Evolutionary conservation across 352 stramenopile genomes (phyloP).

Genomic region (Globisporangium solare): DNA sequence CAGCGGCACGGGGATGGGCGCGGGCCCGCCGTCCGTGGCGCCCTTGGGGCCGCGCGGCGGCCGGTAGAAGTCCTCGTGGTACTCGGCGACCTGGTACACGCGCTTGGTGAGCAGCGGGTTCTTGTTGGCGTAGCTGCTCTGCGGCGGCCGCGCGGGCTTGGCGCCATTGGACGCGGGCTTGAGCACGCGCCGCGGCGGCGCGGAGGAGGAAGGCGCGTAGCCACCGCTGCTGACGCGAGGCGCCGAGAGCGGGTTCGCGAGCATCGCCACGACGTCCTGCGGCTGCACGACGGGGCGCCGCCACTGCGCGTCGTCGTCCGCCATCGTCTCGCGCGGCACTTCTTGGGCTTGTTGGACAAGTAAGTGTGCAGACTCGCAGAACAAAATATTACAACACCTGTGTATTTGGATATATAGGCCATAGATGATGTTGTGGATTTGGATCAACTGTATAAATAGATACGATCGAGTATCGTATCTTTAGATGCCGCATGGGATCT

Average conservation of each 20-base stretch:
- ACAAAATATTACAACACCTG: too few relatives aligned
- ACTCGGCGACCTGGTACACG: neutral
- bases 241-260: neutral
- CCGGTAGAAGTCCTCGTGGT: neutral
- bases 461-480: too few relatives aligned
- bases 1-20: conserved; percentile 14
- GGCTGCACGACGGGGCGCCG: conserved; percentile 8
- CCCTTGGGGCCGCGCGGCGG: neutral
- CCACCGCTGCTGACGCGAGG: neutral
- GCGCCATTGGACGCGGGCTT: neutral
- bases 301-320: conserved; percentile 7
- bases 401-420: neutral
- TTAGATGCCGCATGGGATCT: too few relatives aligned
- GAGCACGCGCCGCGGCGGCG: neutral
- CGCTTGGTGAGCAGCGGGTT: neutral
- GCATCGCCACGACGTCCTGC: conserved; percentile 1
- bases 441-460: neutral
- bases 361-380: too few relatives aligned
- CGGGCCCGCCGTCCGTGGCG: too few relatives aligned
- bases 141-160: neutral
- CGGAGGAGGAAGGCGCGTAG: too few relatives aligned
- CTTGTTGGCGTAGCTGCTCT: neutral
- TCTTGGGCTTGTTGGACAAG: too few relatives aligned
- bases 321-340: neutral
- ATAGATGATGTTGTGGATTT: neutral